Evolutionary conservation across 257 asterid species (phyloP).

Genomic region (Lycium barbarum): DNA sequence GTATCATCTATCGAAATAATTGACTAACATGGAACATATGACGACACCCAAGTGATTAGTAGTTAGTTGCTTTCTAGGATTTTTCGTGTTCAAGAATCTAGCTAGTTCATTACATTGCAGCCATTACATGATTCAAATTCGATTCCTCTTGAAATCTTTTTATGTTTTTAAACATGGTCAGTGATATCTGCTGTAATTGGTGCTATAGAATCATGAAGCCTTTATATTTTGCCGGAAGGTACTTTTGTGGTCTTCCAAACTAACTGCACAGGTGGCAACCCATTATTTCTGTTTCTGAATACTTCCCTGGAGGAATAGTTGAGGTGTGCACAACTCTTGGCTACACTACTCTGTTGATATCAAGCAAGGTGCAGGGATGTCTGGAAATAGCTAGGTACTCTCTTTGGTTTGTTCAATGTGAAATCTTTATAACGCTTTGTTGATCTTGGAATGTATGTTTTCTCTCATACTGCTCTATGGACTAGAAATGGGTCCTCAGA

Average conservation of each 20-base stretch:
- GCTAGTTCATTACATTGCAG: background rate
- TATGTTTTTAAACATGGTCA: background rate
- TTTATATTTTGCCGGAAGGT: background rate
- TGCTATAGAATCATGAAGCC: background rate
- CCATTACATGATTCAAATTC: background rate
- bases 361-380: background rate
- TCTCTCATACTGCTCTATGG: background rate
- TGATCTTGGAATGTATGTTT: background rate
- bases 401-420: background rate
- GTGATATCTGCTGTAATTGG: background rate
- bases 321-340: background rate
- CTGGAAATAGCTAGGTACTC: constrained; percentile 19
- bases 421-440: background rate
- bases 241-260: background rate
- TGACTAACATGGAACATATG: background rate
- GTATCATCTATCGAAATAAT: background rate
- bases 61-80: background rate
- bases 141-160: background rate
- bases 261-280: background rate
- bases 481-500: background rate
- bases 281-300: background rate
- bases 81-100: background rate
- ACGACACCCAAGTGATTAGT: background rate
- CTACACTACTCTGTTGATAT: background rate
- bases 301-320: background rate